Conservation (phyloP, 2,329 filamentous ascomycete genomes). For the Calcarisporium arbuscula region DNA sequence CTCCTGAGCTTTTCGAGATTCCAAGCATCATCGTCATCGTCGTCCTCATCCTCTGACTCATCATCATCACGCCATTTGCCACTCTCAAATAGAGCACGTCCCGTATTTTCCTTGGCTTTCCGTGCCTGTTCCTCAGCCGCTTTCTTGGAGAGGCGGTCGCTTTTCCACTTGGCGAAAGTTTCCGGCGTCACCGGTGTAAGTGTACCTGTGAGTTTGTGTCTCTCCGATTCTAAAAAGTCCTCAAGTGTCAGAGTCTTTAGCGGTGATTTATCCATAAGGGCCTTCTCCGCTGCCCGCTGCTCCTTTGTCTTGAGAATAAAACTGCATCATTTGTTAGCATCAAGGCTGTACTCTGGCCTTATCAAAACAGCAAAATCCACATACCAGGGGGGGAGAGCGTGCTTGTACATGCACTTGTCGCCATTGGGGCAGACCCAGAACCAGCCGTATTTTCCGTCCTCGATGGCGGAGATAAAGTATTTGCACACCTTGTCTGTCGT, state of each 20-base stretch:
- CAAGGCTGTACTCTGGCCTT: too few relatives aligned
- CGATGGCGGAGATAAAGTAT: slow-evolving; percentile 92
- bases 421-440: slow-evolving; percentile 98
- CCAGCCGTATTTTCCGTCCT: slow-evolving; percentile 98
- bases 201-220: slow-evolving; percentile 87
- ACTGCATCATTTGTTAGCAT: slow-evolving; percentile 38
- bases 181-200: slow-evolving; percentile 93
- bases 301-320: slow-evolving; percentile 98
- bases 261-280: slow-evolving; percentile 90
- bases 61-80: slow-evolving; percentile 78
- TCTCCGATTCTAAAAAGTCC: slow-evolving; percentile 93
- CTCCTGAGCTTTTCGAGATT: slow-evolving; percentile 76
- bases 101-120: slow-evolving; percentile 91
- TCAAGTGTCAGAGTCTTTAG: slow-evolving; percentile 91
- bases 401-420: slow-evolving; percentile 98
- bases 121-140: slow-evolving; percentile 85
- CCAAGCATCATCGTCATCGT: slow-evolving; percentile 62
- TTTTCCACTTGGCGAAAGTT: slow-evolving; percentile 94
- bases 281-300: slow-evolving; percentile 91
- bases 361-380: slow-evolving; percentile 37
- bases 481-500: slow-evolving; percentile 99
- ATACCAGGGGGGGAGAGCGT: slow-evolving; percentile 89
- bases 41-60: slow-evolving; percentile 54
- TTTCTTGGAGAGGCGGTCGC: slow-evolving; percentile 91
- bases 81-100: slow-evolving; percentile 91